Evolutionary conservation across 2,329 filamentous ascomycete genomes (phyloP).

Genomic region (Pseudocercospora fijiensis): DNA sequence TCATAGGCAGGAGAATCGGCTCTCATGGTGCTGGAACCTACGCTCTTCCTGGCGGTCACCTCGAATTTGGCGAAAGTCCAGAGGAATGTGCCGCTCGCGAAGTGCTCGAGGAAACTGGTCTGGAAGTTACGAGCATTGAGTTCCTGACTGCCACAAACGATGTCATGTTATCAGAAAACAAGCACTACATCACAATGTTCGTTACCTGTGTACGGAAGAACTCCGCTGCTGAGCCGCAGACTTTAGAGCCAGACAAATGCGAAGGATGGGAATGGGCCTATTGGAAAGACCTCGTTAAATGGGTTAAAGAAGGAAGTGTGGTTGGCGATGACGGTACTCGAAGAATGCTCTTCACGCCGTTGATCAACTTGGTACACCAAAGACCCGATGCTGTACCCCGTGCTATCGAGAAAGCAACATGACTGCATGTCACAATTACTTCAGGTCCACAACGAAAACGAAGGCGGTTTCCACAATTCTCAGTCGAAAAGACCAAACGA

Average conservation of each 20-base stretch:
- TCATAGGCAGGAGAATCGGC: conserved; percentile 51
- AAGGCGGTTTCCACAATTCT: too few species aligned
- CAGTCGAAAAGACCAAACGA: too few species aligned
- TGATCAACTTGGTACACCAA: conserved; percentile 49
- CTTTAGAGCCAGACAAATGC: conserved; percentile 56
- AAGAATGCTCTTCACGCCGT: conserved; percentile 47
- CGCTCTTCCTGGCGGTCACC: conserved; percentile 68
- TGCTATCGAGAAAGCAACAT: too few species aligned
- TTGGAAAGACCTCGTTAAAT: conserved; percentile 49
- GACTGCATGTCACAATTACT: too few species aligned
- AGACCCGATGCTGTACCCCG: conserved; percentile 32
- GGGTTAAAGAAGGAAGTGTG: conserved; percentile 31
- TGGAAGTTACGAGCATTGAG: conserved; percentile 54
- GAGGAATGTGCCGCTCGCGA: conserved; percentile 66
- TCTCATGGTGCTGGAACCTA: conserved; percentile 45
- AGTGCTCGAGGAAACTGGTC: conserved; percentile 67
- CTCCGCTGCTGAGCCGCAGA: conserved; percentile 49
- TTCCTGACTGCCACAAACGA: conserved; percentile 67
- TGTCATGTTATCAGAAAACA: conserved; percentile 58
- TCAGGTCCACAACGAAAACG: too few species aligned
- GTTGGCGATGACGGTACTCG: conserved; percentile 33
- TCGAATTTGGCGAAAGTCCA: conserved; percentile 67
- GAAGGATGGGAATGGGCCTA: conserved; percentile 54
- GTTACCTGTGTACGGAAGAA: conserved; percentile 56
- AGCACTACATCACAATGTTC: conserved; percentile 75